These are phyloP conservation scores for Calocybe indica DNA, from an alignment of 768 basidiomycete genomes.

Conservation along the genomic window DNA sequence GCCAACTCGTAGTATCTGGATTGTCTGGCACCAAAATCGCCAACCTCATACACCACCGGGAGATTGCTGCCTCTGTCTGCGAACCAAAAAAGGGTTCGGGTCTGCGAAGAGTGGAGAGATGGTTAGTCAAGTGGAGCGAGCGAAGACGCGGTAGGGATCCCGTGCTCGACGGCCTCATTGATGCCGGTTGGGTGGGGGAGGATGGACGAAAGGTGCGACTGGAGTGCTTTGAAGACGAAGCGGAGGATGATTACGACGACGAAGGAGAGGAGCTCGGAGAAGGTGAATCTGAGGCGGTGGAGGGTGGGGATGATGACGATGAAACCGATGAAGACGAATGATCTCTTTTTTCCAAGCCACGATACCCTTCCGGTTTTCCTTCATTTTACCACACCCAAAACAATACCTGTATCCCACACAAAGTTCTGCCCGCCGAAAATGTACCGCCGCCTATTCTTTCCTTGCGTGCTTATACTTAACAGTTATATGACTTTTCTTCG, in stretches of 20 bases:
- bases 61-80: not conserved
- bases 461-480: too few species aligned
- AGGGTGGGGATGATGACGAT: slow-evolving; percentile 8
- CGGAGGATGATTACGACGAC: slow-evolving; percentile 19
- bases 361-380: too few species aligned
- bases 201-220: slow-evolving; percentile 18
- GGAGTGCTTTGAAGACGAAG: slow-evolving; percentile 23
- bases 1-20: not conserved
- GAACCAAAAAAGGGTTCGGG: not conserved
- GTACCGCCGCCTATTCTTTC: too few species aligned
- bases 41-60: not conserved
- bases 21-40: not conserved
- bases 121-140: slow-evolving; percentile 29
- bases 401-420: too few species aligned
- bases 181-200: slow-evolving; percentile 23
- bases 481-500: too few species aligned
- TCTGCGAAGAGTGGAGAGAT: slow-evolving; percentile 8
- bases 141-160: slow-evolving; percentile 25
- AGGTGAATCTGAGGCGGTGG: slow-evolving; percentile 13
- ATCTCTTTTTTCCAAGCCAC: too few species aligned
- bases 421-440: too few species aligned
- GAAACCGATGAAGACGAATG: slow-evolving; percentile 3
- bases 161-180: slow-evolving; percentile 32
- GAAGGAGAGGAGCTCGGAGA: slow-evolving; percentile 21
- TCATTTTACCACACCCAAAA: too few species aligned